phyloP scores from a whole-genome alignment of 169 alveolate genomes.

The Fabrea salina region DNA sequence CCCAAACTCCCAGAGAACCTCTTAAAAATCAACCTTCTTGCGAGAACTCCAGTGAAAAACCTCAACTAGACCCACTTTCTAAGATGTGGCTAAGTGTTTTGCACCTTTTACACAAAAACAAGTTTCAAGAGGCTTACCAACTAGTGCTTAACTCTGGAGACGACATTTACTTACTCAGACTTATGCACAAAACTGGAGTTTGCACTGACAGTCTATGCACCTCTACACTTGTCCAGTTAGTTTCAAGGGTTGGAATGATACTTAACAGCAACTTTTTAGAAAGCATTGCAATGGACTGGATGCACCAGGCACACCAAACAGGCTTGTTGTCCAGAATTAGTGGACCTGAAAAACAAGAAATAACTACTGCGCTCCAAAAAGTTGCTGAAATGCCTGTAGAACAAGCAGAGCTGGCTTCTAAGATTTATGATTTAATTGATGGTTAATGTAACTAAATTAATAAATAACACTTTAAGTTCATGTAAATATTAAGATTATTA shows the following conservation, averaged over 20 bases:
- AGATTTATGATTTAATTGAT: no score
- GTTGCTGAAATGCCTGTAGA: conserved; percentile 13
- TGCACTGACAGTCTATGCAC: background rate
- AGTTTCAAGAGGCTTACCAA: conserved; percentile 17
- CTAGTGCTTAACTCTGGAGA: conserved; percentile 30
- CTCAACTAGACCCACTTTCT: conserved; percentile 5
- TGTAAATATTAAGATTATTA: no score
- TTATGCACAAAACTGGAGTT: conserved; percentile 35
- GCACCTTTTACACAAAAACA: background rate
- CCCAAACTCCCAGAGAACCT: background rate
- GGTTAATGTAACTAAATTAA: no score
- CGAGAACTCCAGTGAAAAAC: background rate
- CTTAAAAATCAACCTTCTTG: background rate
- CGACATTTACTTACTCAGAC: conserved; percentile 24
- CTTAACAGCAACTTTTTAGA: conserved; percentile 2
- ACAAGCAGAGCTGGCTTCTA: background rate
- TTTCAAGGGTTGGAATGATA: conserved; percentile 18
- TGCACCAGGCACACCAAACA: background rate
- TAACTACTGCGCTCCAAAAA: background rate
- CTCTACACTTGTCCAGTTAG: background rate
- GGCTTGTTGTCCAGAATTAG: background rate
- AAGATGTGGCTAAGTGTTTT: conserved; percentile 1
- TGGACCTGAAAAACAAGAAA: background rate
- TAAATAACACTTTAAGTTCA: no score
- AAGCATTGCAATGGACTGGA: background rate